Evolutionary conservation across 805 yeast genomes (phyloP).

Genomic region (Jamesozyma hellenica): DNA sequence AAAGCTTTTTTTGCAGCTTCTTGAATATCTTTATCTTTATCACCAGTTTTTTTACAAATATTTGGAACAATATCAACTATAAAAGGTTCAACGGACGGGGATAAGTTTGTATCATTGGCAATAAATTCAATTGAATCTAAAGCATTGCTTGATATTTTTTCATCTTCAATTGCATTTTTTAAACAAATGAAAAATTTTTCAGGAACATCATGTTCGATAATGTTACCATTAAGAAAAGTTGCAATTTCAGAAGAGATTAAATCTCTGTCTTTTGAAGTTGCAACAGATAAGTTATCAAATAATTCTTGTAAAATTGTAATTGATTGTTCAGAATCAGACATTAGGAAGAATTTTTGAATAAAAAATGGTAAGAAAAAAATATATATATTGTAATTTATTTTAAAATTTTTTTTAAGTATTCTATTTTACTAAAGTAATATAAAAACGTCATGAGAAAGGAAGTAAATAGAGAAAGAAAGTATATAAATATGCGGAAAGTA

Average conservation of each 20-base stretch:
- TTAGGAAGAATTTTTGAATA: too few relatives aligned
- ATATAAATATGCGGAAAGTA: too few relatives aligned
- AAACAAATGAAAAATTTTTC: conserved; percentile 73
- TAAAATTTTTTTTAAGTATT: too few relatives aligned
- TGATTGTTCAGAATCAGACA: conserved; percentile 41
- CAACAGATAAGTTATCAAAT: conserved; percentile 84
- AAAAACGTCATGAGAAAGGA: too few relatives aligned
- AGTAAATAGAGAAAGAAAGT: too few relatives aligned
- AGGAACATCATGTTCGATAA: conserved; percentile 98
- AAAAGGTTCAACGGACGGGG: conserved; percentile 94
- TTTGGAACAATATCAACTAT: conserved; percentile 66
- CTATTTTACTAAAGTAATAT: too few relatives aligned
- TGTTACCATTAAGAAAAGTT: conserved; percentile 88
- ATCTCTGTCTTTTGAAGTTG: conserved; percentile 71
- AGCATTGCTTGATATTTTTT: conserved; percentile 76
- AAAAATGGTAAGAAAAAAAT: too few relatives aligned
- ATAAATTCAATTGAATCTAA: conserved; percentile 77
- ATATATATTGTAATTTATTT: too few relatives aligned
- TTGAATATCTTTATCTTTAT: conserved; percentile 72
- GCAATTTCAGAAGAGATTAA: conserved; percentile 85
- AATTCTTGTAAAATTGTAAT: conserved; percentile 81
- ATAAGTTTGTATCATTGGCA: conserved; percentile 65
- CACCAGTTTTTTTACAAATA: conserved; percentile 76
- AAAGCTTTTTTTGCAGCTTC: conserved; percentile 69
- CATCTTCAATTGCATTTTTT: conserved; percentile 64